Base-by-base conservation (phyloP, 352 stramenopile species). In the Phytophthora agathidicida region DNA sequence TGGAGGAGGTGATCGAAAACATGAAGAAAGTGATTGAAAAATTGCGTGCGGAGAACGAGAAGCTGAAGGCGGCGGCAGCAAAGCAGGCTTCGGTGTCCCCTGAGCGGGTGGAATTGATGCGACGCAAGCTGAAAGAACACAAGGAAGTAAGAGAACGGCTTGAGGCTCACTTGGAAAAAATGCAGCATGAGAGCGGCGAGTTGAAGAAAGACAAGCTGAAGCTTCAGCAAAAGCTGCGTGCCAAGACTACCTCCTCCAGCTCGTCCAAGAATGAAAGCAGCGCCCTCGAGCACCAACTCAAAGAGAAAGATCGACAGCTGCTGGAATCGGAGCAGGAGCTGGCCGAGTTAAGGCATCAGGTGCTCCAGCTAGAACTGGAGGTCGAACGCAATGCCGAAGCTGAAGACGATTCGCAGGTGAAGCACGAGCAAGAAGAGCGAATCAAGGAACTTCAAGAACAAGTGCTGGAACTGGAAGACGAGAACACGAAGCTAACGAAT, bases 1-100 rank as follows among this genome's bases (percentile, higher is more conserved):
- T 95, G 1, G 81, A 95, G 47, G 70, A 86, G 38, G 79, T 94
- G 48, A 83, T 92, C 27, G 76, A 78, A 22, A 91, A 86, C 36
- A 92, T 93, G 82, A 94, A 92, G 52, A 80, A 77, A 32, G 80
- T 91, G 26, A 93, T 92, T 24, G 80, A 92, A 28, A 90, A 88
- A 52, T 68, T 93, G 2, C 86, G 83, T 6, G 41, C 50, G 2
- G 86, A 95, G 43, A 95, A 93, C 28, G 82, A 88, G 13, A 76
- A 75, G 19, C 65, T 93, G 1, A 70, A 75, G 11, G 68, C 64
- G 13, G 59, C 59, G 9, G 54, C 48, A 14, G 44, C 32, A 17
- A 79, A 76, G 43, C 71, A 73, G 47, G 27, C 43, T 7, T 42
- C 19, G 3, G 44, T 81, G 7, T 61, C 76, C 11, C 68, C 76